Evolutionary conservation across 371 early-diverging fungal species (phyloP).

Genomic region (Apophysomyces elegans): DNA sequence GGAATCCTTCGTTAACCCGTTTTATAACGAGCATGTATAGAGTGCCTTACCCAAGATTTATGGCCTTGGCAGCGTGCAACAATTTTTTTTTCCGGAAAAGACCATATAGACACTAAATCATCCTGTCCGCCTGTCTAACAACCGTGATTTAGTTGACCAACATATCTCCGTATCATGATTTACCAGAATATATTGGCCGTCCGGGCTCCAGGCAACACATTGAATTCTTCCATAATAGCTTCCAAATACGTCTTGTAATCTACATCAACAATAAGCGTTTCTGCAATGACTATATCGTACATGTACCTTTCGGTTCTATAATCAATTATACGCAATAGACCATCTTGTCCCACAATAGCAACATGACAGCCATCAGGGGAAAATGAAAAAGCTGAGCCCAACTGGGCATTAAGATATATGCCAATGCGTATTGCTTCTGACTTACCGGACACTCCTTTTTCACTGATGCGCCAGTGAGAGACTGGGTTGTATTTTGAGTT

Average conservation of each 20-base stretch:
- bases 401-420: background rate
- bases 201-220: conserved; percentile 90
- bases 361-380: conserved; percentile 80
- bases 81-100: conserved; percentile 68
- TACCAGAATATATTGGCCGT: conserved; percentile 86
- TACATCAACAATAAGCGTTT: conserved; percentile 14
- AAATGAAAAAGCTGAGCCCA: conserved; percentile 68
- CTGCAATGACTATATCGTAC: background rate
- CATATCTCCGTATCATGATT: conserved; percentile 17
- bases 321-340: conserved; percentile 73
- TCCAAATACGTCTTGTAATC: conserved; percentile 70
- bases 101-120: conserved; percentile 91
- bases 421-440: background rate
- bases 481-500: conserved; percentile 71
- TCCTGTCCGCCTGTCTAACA: conserved; percentile 86
- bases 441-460: conserved; percentile 65
- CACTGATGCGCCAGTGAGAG: conserved; percentile 71
- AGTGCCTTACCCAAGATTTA: conserved; percentile 77
- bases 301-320: conserved; percentile 57
- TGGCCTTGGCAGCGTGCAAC: conserved; percentile 92
- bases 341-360: conserved; percentile 77
- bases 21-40: conserved; percentile 14
- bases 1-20: background rate
- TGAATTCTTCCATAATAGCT: conserved; percentile 83
- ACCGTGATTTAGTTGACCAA: background rate